These are phyloP conservation scores for Vitis hybrid DNA, from an alignment of 177 flowering plant genomes.

Conservation along the genomic window DNA sequence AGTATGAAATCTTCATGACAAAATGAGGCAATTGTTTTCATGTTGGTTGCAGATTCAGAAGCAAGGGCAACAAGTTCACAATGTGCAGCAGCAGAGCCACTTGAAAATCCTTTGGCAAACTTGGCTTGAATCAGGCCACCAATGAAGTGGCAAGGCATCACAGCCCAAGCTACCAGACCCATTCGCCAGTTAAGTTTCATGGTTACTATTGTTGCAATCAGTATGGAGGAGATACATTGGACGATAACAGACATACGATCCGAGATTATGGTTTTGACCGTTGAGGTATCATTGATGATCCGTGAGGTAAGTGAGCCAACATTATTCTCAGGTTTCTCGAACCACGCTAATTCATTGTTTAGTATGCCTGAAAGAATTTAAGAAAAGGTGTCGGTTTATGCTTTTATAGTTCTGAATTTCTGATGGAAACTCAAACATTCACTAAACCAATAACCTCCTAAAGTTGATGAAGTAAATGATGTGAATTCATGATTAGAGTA, in stretches of 20 bases:
- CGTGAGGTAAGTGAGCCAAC: constrained; percentile 53
- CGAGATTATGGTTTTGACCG: constrained; percentile 61
- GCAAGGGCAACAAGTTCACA: constrained; percentile 46
- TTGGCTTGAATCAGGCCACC: constrained; percentile 77
- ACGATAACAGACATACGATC: constrained; percentile 72
- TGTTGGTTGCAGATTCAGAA: constrained; percentile 63
- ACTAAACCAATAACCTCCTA: too few relatives aligned
- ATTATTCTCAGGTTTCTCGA: constrained; percentile 57
- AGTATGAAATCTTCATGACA: constrained; percentile 63
- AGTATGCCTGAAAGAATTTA: constrained; percentile 43
- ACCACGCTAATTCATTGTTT: constrained; percentile 69
- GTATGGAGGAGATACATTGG: constrained; percentile 75
- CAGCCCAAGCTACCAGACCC: constrained; percentile 84
- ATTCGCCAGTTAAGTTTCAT: constrained; percentile 66
- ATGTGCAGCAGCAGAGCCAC: constrained; percentile 48
- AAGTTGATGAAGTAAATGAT: neutral
- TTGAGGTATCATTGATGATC: constrained; percentile 56
- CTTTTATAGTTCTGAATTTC: neutral
- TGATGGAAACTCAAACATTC: neutral
- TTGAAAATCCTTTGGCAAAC: constrained; percentile 65
- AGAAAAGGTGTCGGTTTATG: neutral
- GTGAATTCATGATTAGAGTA: neutral
- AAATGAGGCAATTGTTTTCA: constrained; percentile 67
- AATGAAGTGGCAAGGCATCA: constrained; percentile 85
- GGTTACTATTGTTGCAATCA: constrained; percentile 72